Evolutionary conservation across 2,329 filamentous ascomycete species (phyloP), one percentile per base, ranked within the genome.

Genomic region (Tolypocladium ophioglossoides): DNA sequence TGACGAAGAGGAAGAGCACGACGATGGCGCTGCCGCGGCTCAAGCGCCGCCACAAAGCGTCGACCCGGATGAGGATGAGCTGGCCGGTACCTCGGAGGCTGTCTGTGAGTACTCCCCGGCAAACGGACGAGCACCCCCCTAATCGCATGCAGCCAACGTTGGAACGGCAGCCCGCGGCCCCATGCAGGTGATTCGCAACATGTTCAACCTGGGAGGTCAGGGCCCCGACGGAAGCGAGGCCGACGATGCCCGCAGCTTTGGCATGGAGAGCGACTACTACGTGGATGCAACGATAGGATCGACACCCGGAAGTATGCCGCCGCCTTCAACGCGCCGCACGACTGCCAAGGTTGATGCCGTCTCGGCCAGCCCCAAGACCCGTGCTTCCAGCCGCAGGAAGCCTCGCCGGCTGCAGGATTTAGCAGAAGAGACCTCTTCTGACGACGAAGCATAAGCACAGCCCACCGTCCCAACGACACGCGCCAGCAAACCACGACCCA

Each of bases 241-340:
- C 16, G 68, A 68, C 41, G 70, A 69, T 52, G 58, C 59, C 16
- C 63, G 67, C 24, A 71, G 70, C 51, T 72, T 72, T 59, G 62
- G 53, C 3, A 62, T 68, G 34, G 70, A 72, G 56, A 70, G 64
- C 51, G 67, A 70, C 50, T 66, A 61, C 47, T 72, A 65, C 54
- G 67, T 63, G 32, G 64, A 71, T 57, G 70, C 70, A n/a, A 67
- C 65, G 55, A 70, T 72, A 63, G 62, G 54, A 51, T 67, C 66
- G 46, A 62, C 66, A 5, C 61, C 65, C 40, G 57, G 54, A 18
- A 39, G 41, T 18, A 47, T 55, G 40, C 54, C 35, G 35, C 50
- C 51, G 18, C 54, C 46, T 16, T 44, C 34, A n/a, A 22, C 39
- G 9, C 51, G 24, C 22, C 34, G 41, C 5, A 4, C 40, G 16